Base-by-base conservation (phyloP, 2,329 filamentous ascomycete species). In the Colletotrichum sp. region DNA sequence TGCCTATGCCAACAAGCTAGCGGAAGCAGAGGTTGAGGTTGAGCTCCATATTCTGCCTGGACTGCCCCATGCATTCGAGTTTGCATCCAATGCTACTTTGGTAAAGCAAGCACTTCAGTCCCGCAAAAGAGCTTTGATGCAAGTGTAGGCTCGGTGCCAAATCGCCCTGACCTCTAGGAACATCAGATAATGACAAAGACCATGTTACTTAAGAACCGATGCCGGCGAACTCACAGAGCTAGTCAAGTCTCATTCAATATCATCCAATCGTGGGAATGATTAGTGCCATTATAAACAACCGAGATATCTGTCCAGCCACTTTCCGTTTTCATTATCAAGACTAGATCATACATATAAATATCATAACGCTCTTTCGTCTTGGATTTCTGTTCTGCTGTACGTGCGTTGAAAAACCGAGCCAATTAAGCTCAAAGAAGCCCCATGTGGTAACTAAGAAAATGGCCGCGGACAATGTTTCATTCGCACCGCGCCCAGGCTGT, bases 21-120 rank as follows among this genome's bases (percentile, higher is more conserved):
- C 77, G 8, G 75, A 79, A 63, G 83, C 78, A 7, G 80, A 81
- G 3, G 77, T 85, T 5, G 78, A 82, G 16, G 81, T 85, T 1
- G 86, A 87, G 77, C 79, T 86, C 5, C 85, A 86, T 69, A 43
- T 87, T 55, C 86, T 85, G 73, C 80, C 81, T 1, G 86, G 85
- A 4, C 69, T 86, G 18, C 82, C 83, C 1, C 85, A 87, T 72
- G 83, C 78, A 0, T 86, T 83, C 59, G 83, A 85, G 62, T 55
- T 38, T 8, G 70, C 68, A 5, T 32, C 14, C 9, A 70, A 36
- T 3, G 52, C 62, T n/a, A 59, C 71, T 10, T 74, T 78, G 28
- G 76, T 78, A 2, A 76, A 78, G 75, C 75, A 38, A 59, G 80
- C 80, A 14, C 30, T 78, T 30, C 76, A 79, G 66, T 79, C 75